These are phyloP conservation scores for Penicillium cataractarum DNA, from an alignment of 495 filamentous ascomycete genomes.

Conservation along the genomic window DNA sequence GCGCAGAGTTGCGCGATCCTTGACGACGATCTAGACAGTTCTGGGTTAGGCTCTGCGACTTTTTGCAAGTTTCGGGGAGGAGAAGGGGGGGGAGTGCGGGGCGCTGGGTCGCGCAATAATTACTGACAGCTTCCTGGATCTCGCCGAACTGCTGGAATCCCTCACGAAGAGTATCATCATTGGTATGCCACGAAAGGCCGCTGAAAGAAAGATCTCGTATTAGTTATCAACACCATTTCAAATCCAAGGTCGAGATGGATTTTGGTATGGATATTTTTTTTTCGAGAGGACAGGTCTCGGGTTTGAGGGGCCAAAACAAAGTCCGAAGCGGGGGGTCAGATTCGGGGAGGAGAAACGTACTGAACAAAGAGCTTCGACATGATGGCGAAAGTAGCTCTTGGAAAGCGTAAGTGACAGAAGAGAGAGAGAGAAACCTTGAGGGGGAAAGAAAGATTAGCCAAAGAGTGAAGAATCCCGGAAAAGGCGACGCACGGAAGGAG, in stretches of 20 bases:
- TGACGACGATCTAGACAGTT: conserved; percentile 81
- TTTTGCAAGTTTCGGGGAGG: conserved; percentile 8
- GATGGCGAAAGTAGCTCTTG: conserved; percentile 10
- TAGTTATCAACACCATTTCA: conserved; percentile 11
- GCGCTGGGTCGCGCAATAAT: conserved; percentile 1
- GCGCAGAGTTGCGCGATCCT: conserved; percentile 93
- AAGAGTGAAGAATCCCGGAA: background rate
- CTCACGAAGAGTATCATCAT: conserved; percentile 74
- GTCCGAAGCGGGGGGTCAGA: background rate
- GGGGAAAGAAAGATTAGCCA: background rate
- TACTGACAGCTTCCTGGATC: conserved; percentile 90
- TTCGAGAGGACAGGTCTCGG: background rate
- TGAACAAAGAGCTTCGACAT: conserved; percentile 39
- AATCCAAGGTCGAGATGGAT: background rate
- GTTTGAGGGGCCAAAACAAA: conserved; percentile 10
- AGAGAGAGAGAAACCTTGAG: background rate
- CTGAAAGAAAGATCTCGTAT: conserved; percentile 32
- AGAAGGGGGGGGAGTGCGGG: conserved; percentile 9
- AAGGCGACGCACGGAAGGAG: background rate
- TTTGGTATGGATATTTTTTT: background rate
- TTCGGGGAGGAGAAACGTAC: conserved; percentile 19
- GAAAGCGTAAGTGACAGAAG: conserved; percentile 6
- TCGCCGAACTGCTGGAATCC: conserved; percentile 90
- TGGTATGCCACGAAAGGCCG: conserved; percentile 97
- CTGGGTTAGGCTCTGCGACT: conserved; percentile 11